Evolutionary conservation across 805 yeast species (phyloP), one percentile per base, ranked within the genome.

Genomic region (Candida alai): DNA sequence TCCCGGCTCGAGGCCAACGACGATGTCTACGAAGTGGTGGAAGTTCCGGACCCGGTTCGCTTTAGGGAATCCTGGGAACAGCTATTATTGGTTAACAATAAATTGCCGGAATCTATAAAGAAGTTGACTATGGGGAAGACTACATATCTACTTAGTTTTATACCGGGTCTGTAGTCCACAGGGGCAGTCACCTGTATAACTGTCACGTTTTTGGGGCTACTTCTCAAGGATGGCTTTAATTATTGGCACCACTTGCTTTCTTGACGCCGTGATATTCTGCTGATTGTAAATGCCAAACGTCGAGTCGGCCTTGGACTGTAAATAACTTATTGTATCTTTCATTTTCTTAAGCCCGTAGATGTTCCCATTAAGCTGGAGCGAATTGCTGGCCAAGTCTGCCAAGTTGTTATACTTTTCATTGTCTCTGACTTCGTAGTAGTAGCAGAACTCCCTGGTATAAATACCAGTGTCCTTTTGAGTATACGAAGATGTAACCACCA

Each of bases 171-270:
- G 24, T n/a, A n/a, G n/a, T n/a, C n/a, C n/a, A n/a, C n/a, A n/a
- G n/a, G n/a, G n/a, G n/a, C n/a, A n/a, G n/a, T n/a, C 15, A 28
- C 9, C 15, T 25, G n/a, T n/a, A 8, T 8, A 8, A 12, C 9
- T 25, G 8, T 13, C 14, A n/a, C 13, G 10, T 16, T 27, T n/a
- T 15, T 7, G 7, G 15, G 4, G 6, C 17, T 15, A 24, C 6
- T 24, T 24, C 31, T 60, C 65, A 18, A 65, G 37, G 19, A 53
- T 47, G 1, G 45, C 47, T 51, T 67, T 64, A 13, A 67, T 58
- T 9, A 54, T 56, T 3, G 97, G 97, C 4, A 85, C 95, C 9
- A 88, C 85, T 52, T 84, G 94, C 53, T 89, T 89, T 48, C 97
- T 71, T 22, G 93, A 83, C 1, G 90, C 89, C 6, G 60, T 54